Percentiles rank a stretch among this genome's conserved stretches.
phyloP scores from a whole-genome alignment of 768 basidiomycete species.

The Termitomyces sp. region DNA sequence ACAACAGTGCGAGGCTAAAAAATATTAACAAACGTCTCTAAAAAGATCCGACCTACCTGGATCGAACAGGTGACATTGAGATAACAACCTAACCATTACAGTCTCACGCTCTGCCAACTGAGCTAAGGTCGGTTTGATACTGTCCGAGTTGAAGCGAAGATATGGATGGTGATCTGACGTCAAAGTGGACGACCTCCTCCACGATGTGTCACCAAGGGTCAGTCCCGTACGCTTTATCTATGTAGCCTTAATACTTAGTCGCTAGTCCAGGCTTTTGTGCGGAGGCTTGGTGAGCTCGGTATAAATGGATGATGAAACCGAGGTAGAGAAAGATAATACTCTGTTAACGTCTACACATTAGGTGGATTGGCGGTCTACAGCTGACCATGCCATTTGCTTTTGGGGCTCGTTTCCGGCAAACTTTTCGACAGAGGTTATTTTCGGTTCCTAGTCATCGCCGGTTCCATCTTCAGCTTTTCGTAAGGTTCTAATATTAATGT shows the following conservation, averaged over 20 bases:
- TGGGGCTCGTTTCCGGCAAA: conserved; percentile 16
- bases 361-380: conserved; percentile 22
- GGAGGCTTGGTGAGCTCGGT: too few species aligned
- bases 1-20: too few species aligned
- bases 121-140: conserved; percentile 11
- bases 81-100: not conserved
- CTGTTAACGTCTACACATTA: not conserved
- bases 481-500: too few species aligned
- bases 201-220: too few species aligned
- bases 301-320: too few species aligned
- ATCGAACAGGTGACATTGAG: conserved; percentile 5
- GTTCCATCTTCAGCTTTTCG: conserved; percentile 18
- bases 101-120: conserved; percentile 13
- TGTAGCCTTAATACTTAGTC: too few species aligned
- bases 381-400: conserved; percentile 18
- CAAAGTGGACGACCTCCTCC: too few species aligned
- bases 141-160: too few species aligned
- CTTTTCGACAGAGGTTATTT: conserved; percentile 18
- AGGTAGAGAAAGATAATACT: too few species aligned
- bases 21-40: not conserved
- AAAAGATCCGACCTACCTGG: conserved; percentile 1
- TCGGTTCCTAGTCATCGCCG: conserved; percentile 8
- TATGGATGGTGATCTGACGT: too few species aligned
- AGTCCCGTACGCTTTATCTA: too few species aligned
- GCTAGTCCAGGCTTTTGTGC: too few species aligned